Percentiles rank a stretch among this genome's conserved stretches.
phyloP scores from a whole-genome alignment of 2,329 filamentous ascomycete species.

The Pseudocercospora pini-densiflorae region DNA sequence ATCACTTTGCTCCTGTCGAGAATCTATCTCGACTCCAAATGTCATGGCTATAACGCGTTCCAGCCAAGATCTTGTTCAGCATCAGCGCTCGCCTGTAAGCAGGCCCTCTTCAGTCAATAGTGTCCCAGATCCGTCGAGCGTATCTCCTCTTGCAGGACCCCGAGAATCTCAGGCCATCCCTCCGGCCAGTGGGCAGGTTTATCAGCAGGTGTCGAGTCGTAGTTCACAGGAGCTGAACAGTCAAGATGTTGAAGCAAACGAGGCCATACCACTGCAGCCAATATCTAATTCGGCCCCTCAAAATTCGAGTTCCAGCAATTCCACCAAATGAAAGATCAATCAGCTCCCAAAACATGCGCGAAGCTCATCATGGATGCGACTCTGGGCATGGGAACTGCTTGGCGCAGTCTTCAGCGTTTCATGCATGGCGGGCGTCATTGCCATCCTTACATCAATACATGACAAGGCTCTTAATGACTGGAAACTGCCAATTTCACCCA shows the following conservation, averaged over 20 bases:
- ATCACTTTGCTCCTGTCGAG: neutral
- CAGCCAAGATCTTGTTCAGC: neutral
- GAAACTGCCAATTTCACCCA: conserved; percentile 1
- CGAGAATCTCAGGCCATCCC: neutral
- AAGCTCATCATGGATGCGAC: neutral
- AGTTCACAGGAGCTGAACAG: too few relatives aligned
- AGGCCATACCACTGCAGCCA: neutral
- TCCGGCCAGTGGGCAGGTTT: neutral
- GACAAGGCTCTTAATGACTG: neutral
- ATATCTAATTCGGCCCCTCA: neutral
- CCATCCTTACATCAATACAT: neutral
- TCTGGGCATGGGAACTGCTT: neutral
- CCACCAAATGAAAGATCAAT: neutral
- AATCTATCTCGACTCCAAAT: neutral
- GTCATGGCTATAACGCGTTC: neutral
- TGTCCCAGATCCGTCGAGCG: neutral
- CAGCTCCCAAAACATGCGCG: neutral
- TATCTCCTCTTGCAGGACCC: neutral
- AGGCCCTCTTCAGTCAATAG: neutral
- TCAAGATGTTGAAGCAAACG: neutral
- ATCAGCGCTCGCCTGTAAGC: neutral
- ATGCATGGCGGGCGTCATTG: neutral
- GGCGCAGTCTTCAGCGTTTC: neutral
- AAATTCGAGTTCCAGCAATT: neutral
- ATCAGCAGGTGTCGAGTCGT: neutral